Evolutionary conservation across 2,329 filamentous ascomycete species (phyloP).

Genomic region (Arachnomyces sp.): DNA sequence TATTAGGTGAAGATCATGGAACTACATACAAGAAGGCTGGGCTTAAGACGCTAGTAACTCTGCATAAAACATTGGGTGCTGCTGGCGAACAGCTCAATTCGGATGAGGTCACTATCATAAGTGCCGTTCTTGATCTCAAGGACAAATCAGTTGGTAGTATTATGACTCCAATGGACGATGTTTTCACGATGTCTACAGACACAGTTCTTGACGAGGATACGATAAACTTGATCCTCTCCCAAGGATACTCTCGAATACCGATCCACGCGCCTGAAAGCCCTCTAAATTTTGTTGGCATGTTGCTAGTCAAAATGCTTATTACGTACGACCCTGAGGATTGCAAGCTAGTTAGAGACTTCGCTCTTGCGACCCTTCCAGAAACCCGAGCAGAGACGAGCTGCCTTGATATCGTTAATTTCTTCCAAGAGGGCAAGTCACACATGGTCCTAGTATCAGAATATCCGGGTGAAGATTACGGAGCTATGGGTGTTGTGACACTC

Average conservation of each 20-base stretch:
- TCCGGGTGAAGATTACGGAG: slow-evolving; percentile 85
- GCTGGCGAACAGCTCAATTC: slow-evolving; percentile 83
- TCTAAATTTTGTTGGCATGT: slow-evolving; percentile 91
- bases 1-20: slow-evolving; percentile 90
- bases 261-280: slow-evolving; percentile 80
- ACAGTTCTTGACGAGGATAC: slow-evolving; percentile 86
- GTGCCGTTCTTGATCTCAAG: slow-evolving; percentile 89
- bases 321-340: slow-evolving; percentile 95
- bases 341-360: slow-evolving; percentile 80
- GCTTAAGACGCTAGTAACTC: slow-evolving; percentile 87
- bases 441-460: slow-evolving; percentile 92
- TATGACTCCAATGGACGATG: slow-evolving; percentile 98
- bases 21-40: slow-evolving; percentile 98
- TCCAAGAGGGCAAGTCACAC: slow-evolving; percentile 98
- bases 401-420: slow-evolving; percentile 97
- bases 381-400: slow-evolving; percentile 94
- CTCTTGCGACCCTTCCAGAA: slow-evolving; percentile 87
- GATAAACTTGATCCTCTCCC: slow-evolving; percentile 87
- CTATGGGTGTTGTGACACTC: slow-evolving; percentile 85
- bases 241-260: slow-evolving; percentile 91
- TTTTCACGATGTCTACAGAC: slow-evolving; percentile 94
- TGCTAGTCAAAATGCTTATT: slow-evolving; percentile 96
- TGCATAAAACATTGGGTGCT: slow-evolving; percentile 85
- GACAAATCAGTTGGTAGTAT: slow-evolving; percentile 91
- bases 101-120: slow-evolving; percentile 98